Percentiles rank a stretch among this genome's conserved stretches.
Evolutionary conservation across 2,329 filamentous ascomycete genomes (phyloP).

Genomic region (Alternaria solani): DNA sequence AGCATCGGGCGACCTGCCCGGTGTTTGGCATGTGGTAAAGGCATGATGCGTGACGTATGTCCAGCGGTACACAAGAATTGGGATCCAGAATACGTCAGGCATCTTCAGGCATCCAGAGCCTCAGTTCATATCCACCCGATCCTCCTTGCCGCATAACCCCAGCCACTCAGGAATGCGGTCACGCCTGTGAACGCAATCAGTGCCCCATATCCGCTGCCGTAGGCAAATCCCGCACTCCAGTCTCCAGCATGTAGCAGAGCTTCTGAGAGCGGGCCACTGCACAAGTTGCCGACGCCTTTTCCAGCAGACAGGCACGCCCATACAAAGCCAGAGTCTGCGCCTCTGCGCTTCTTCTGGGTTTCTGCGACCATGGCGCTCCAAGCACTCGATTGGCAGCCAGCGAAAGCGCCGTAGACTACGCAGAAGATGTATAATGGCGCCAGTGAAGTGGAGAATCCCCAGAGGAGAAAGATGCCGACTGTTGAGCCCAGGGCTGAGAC

Average conservation of each 20-base stretch:
- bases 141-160: constrained; percentile 41
- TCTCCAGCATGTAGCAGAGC: constrained; percentile 50
- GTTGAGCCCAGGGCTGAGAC: constrained; percentile 50
- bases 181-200: constrained; percentile 55
- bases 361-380: constrained; percentile 58
- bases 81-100: neutral
- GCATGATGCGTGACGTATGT: constrained; percentile 2
- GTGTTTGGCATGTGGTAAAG: neutral
- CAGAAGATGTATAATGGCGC: constrained; percentile 54
- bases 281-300: constrained; percentile 61
- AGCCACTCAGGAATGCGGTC: constrained; percentile 46
- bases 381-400: constrained; percentile 50
- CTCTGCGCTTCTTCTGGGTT: constrained; percentile 47
- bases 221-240: constrained; percentile 51
- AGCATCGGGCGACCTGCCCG: neutral
- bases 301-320: constrained; percentile 59
- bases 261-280: constrained; percentile 62
- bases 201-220: constrained; percentile 54
- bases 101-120: neutral
- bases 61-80: neutral
- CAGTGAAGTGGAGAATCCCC: constrained; percentile 55
- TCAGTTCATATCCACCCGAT: constrained; percentile 40
- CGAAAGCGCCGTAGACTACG: constrained; percentile 54
- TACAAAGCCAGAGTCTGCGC: constrained; percentile 58
- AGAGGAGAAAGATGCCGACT: constrained; percentile 54